Conservation (phyloP, 2,329 filamentous ascomycete genomes). For the Alternaria brassicicola region DNA sequence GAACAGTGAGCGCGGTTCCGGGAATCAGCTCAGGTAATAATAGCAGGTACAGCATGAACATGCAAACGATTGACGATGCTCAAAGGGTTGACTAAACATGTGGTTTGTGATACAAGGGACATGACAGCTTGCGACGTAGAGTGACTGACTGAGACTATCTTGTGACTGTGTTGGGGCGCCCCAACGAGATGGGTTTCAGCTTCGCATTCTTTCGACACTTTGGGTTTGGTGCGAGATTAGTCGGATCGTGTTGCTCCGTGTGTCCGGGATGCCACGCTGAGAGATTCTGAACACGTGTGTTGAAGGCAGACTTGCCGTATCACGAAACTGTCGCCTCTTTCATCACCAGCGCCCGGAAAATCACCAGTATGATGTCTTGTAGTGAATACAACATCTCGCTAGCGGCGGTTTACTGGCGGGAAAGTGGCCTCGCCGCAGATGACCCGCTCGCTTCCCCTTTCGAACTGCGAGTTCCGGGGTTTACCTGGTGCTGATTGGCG, state of each 20-base stretch:
- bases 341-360: neutral
- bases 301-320: neutral
- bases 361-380: neutral
- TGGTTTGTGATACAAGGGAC: neutral
- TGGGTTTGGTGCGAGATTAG: neutral
- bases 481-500: neutral
- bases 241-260: neutral
- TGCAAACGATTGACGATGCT: slow-evolving; percentile 15
- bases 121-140: slow-evolving; percentile 2
- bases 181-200: slow-evolving; percentile 10
- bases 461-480: neutral
- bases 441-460: neutral
- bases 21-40: slow-evolving; percentile 17
- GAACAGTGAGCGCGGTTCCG: slow-evolving; percentile 21
- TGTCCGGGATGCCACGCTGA: neutral
- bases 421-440: neutral
- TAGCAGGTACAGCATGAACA: slow-evolving; percentile 24
- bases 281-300: neutral
- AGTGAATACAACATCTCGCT: neutral
- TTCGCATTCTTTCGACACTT: slow-evolving; percentile 11
- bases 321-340: neutral
- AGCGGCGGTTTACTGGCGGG: slow-evolving; percentile 1
- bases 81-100: neutral
- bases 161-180: neutral
- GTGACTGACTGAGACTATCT: neutral